Conservation (phyloP, 305 asterid genomes). For the Rubia peregrina region DNA sequence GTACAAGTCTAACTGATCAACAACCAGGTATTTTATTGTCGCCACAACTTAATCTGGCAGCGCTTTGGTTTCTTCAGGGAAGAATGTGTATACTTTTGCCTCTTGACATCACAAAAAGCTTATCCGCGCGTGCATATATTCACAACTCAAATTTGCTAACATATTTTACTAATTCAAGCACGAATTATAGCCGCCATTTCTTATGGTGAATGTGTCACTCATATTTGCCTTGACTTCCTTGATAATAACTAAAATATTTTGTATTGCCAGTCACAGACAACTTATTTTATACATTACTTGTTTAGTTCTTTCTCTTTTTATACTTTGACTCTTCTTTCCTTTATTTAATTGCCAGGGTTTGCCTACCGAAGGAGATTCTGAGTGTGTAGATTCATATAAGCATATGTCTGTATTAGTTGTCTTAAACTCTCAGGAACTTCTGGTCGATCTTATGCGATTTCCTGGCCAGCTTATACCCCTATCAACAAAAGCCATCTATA, state of each 20-base stretch:
- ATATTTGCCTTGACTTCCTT: background rate
- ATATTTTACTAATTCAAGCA: background rate
- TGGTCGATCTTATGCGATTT: constrained; percentile 89
- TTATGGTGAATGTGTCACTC: background rate
- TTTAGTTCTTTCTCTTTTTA: constrained; percentile 10
- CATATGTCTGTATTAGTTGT: constrained; percentile 89
- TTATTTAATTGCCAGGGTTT: constrained; percentile 54
- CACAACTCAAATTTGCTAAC: background rate
- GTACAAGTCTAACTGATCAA: background rate
- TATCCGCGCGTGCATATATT: background rate
- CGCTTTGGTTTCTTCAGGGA: background rate
- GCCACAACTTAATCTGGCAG: background rate
- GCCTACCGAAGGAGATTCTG: constrained; percentile 80
- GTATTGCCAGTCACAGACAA: constrained; percentile 8
- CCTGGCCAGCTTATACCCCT: constrained; percentile 97
- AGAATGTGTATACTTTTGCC: background rate
- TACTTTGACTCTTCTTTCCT: constrained; percentile 15
- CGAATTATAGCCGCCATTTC: background rate
- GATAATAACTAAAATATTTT: constrained; percentile 2
- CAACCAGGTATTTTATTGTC: background rate
- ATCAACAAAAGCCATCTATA: constrained; percentile 77
- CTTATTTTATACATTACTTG: background rate
- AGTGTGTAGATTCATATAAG: constrained; percentile 82
- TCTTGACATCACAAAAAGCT: background rate
- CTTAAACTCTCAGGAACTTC: constrained; percentile 76